Conservation (phyloP, 345 rosid species). For the Eucalyptus globulus region DNA sequence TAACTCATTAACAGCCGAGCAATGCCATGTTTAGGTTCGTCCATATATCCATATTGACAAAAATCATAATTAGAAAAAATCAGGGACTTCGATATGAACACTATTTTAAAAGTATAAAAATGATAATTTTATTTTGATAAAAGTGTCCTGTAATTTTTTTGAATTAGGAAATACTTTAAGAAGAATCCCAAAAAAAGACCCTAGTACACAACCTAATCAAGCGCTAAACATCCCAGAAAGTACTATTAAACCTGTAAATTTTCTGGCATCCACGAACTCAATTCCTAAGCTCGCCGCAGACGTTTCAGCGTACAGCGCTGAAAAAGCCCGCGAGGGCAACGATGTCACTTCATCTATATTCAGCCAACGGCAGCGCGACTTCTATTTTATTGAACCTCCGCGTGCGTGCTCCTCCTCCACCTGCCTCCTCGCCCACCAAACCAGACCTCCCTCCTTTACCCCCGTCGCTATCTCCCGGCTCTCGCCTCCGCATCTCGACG, state of each 20-base stretch:
- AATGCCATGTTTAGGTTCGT: rapidly evolving
- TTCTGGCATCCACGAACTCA: not conserved
- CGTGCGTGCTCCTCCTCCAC: not conserved
- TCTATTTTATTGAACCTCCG: not conserved
- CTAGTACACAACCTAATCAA: not conserved
- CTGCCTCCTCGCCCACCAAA: not conserved
- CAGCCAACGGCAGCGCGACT: not conserved
- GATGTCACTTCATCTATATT: not conserved
- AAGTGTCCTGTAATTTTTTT: not conserved
- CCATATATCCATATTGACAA: rapidly evolving
- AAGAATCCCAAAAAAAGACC: not conserved
- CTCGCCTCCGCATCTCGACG: not conserved
- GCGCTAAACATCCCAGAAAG: not conserved
- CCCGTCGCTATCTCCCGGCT: not conserved
- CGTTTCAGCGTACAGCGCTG: not conserved
- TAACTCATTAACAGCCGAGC: rapidly evolving
- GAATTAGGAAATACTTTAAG: not conserved
- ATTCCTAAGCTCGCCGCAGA: not conserved
- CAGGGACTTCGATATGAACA: rapidly evolving
- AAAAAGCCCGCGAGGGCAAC: not conserved
- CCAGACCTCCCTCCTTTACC: not conserved
- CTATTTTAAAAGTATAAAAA: not conserved
- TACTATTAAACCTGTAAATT: not conserved
- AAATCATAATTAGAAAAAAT: not conserved
- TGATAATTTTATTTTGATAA: not conserved